These are phyloP conservation scores for Neoascochyta sp. DNA, from an alignment of 2,329 filamentous ascomycete species.

Conservation along the genomic window DNA sequence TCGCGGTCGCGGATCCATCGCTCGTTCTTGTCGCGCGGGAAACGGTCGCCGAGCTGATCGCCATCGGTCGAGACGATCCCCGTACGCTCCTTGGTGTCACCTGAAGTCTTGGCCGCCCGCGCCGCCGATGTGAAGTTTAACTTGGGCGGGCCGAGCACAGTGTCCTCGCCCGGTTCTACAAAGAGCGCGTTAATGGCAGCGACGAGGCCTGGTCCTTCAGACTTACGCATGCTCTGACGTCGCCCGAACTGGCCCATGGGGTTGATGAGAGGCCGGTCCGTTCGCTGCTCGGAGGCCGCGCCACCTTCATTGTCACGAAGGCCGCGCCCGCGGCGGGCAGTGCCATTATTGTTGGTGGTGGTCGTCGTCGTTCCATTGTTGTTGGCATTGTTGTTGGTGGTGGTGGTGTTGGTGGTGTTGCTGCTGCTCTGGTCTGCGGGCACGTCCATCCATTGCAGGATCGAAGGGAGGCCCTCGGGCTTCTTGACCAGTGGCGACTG, in stretches of 20 bases:
- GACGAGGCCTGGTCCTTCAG: conserved; percentile 43
- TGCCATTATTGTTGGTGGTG: conserved; percentile 17
- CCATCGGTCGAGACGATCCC: conserved; percentile 37
- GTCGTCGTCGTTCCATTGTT: too few relatives aligned
- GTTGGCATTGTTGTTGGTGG: conserved; percentile 21
- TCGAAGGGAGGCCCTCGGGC: conserved; percentile 72
- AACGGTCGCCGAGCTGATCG: conserved; percentile 36
- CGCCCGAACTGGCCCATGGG: conserved; percentile 38
- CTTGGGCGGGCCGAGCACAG: conserved; percentile 80
- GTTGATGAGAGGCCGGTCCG: conserved; percentile 31
- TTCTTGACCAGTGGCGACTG: conserved; percentile 80
- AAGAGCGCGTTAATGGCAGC: conserved; percentile 30
- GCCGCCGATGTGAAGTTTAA: conserved; percentile 77
- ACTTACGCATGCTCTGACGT: conserved; percentile 44
- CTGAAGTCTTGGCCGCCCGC: conserved; percentile 46
- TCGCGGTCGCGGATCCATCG: conserved; percentile 45
- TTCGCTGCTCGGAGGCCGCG: conserved; percentile 23
- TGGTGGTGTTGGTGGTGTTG: conserved; percentile 1
- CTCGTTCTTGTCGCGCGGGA: conserved; percentile 33
- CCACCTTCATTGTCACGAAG: conserved; percentile 27
- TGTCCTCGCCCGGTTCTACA: conserved; percentile 66
- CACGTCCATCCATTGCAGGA: conserved; percentile 96
- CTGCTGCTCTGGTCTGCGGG: conserved; percentile 23
- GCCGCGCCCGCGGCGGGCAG: conserved; percentile 22
- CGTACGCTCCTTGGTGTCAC: conserved; percentile 36